Evolutionary conservation across 2,329 filamentous ascomycete species (phyloP).

Genomic region (Talaromyces sp.): DNA sequence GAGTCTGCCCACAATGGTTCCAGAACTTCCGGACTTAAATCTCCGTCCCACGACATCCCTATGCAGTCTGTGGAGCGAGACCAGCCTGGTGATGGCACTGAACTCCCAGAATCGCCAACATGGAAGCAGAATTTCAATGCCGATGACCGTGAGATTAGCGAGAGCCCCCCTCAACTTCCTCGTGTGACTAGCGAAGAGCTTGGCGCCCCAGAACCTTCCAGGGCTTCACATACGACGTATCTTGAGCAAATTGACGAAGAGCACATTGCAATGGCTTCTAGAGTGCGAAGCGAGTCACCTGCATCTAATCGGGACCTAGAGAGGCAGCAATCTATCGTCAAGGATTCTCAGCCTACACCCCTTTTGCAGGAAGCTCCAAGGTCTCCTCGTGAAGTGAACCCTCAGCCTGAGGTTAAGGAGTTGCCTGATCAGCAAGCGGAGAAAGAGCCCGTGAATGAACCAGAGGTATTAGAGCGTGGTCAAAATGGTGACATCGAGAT

Average conservation of each 20-base stretch:
- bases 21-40: background rate
- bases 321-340: background rate
- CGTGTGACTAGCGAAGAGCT: conserved; percentile 24
- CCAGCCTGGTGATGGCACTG: conserved; percentile 12
- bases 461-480: background rate
- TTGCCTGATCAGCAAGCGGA: background rate
- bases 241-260: background rate
- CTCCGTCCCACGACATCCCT: conserved; percentile 14
- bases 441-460: background rate
- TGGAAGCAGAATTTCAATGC: background rate
- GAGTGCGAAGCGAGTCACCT: background rate
- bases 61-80: conserved; percentile 22
- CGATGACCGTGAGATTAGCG: conserved; percentile 3
- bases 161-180: conserved; percentile 8
- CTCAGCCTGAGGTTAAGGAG: background rate
- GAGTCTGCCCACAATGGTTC: background rate
- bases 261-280: background rate
- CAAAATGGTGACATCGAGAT: background rate
- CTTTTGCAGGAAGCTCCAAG: background rate
- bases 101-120: background rate
- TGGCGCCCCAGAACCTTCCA: conserved; percentile 16
- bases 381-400: background rate
- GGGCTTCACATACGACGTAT: background rate
- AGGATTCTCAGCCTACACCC: background rate
- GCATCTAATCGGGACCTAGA: background rate